phyloP scores from a whole-genome alignment of 78 protist species.

The Bigelowiella natans region DNA sequence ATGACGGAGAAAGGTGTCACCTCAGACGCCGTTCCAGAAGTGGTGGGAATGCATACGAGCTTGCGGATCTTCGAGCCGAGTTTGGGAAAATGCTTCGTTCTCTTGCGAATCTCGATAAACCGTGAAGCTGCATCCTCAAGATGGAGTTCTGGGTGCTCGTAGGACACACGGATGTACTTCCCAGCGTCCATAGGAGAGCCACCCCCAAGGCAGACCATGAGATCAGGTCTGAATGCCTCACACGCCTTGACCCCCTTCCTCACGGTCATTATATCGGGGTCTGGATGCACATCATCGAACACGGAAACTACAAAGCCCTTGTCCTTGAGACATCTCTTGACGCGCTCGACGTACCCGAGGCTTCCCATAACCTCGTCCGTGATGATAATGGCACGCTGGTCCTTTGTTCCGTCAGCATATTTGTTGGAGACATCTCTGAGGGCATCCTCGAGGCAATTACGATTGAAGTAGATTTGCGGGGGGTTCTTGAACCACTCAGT shows the following conservation, averaged over 20 bases:
- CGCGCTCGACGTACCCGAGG: not conserved
- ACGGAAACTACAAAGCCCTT: not conserved
- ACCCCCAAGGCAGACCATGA: constrained; percentile 30
- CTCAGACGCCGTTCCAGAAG: constrained; percentile 49
- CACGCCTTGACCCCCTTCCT: not conserved
- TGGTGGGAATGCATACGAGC: constrained; percentile 32
- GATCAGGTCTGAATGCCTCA: not conserved
- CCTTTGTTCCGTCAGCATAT: not conserved
- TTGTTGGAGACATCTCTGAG: not conserved
- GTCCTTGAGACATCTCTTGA: not conserved
- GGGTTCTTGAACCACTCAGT: constrained; percentile 31
- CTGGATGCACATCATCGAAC: not conserved
- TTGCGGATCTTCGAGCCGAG: not conserved
- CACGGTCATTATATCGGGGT: not conserved
- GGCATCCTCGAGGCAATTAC: not conserved
- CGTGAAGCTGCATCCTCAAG: constrained; percentile 17
- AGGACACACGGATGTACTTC: constrained; percentile 23
- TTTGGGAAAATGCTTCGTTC: constrained; percentile 25
- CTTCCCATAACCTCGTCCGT: not conserved
- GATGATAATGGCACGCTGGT: not conserved
- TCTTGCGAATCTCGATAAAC: constrained; percentile 43
- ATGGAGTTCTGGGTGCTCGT: constrained; percentile 40
- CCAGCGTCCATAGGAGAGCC: constrained; percentile 43
- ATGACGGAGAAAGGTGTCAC: not conserved
- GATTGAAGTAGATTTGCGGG: not conserved